phyloP scores from a whole-genome alignment of 148 eudicot genomes.

The Chenopodium suecicum region DNA sequence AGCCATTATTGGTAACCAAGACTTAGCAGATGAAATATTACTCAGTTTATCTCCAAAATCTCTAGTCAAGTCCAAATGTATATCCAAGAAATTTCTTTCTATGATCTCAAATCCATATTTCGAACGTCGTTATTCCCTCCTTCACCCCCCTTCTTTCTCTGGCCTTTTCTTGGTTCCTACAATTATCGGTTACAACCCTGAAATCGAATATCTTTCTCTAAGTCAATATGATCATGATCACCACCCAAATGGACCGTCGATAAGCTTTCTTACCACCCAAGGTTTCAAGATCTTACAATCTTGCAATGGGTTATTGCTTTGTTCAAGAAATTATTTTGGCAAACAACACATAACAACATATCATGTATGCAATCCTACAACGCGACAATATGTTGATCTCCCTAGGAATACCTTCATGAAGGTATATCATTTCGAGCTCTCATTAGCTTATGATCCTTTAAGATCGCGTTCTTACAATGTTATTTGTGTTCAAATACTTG shows the following conservation, averaged over 20 bases:
- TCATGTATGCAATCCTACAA: not conserved
- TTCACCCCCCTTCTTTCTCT: not conserved
- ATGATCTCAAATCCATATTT: not conserved
- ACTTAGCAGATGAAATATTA: not conserved
- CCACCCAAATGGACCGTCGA: not conserved
- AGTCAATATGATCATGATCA: not conserved
- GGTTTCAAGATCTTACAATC: not conserved
- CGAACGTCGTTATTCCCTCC: not conserved
- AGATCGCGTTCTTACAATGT: not conserved
- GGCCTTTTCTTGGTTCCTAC: not conserved
- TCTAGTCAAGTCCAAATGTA: not conserved
- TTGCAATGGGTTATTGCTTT: not conserved
- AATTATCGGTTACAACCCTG: not conserved
- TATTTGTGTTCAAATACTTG: not conserved
- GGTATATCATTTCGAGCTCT: not conserved
- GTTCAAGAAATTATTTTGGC: not conserved
- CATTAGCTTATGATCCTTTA: not conserved
- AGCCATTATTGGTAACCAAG: not conserved
- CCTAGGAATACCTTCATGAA: not conserved
- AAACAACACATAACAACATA: not conserved
- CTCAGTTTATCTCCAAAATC: not conserved
- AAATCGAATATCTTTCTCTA: not conserved
- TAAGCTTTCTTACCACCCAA: not conserved
- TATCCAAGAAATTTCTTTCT: not conserved
- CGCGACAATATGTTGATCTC: not conserved